phyloP scores from a whole-genome alignment of 768 basidiomycete genomes.

The Mycena galericulata region DNA sequence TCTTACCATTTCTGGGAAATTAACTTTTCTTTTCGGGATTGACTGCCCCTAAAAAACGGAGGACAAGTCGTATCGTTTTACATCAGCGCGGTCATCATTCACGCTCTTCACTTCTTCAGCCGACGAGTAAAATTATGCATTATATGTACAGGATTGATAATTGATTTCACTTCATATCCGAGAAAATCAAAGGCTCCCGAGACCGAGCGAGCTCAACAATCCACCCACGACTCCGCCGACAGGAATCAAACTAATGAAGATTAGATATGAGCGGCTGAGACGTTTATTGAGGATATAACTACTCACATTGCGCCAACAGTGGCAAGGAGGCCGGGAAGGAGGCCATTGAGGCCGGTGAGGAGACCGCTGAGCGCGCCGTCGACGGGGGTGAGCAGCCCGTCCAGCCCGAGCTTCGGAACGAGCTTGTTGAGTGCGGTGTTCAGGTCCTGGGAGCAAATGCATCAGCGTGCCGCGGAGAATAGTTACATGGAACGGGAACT shows the following conservation, averaged over 20 bases:
- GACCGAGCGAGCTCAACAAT: neutral
- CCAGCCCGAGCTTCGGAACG: conserved; percentile 13
- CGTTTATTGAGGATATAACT: neutral
- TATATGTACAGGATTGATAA: no score
- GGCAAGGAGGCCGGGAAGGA: conserved; percentile 10
- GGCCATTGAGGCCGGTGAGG: conserved; percentile 2
- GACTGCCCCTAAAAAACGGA: no score
- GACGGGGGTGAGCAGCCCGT: conserved; percentile 1
- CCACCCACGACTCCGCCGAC: conserved; percentile 10
- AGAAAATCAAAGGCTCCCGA: no score
- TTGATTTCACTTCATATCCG: no score
- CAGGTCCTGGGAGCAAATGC: neutral
- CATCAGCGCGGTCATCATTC: no score
- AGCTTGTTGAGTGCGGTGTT: conserved; percentile 18
- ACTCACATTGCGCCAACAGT: conserved; percentile 14
- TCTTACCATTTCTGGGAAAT: no score
- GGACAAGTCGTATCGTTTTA: no score
- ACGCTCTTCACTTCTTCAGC: no score
- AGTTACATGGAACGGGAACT: neutral
- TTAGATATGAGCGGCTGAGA: neutral
- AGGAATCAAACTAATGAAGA: neutral
- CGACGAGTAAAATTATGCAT: no score
- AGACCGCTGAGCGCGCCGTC: conserved; percentile 11
- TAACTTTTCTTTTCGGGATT: no score
- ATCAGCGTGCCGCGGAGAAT: neutral